Percentiles rank a stretch among this genome's conserved stretches.
These are phyloP conservation scores for Ruellia speciosa DNA, from an alignment of 305 asterid species.

Conservation along the genomic window DNA sequence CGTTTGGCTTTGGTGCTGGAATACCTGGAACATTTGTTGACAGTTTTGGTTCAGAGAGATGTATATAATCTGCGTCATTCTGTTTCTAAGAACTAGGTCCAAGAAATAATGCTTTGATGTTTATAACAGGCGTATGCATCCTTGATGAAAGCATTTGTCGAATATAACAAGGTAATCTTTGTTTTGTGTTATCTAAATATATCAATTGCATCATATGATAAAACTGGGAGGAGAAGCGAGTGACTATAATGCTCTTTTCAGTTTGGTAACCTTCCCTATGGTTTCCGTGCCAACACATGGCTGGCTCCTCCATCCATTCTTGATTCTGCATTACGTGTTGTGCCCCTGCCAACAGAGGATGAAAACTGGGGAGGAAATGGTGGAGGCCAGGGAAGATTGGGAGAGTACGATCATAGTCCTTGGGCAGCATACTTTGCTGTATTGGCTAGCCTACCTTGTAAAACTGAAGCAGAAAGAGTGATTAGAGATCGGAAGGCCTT, in stretches of 20 bases:
- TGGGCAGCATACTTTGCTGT: constrained; percentile 88
- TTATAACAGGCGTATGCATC: constrained; percentile 76
- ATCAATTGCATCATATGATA: constrained; percentile 18
- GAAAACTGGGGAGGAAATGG: constrained; percentile 95
- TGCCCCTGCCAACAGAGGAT: constrained; percentile 77
- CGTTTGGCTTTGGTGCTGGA: background rate
- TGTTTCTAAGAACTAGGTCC: constrained; percentile 3
- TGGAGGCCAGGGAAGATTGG: constrained; percentile 87
- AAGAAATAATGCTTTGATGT: constrained; percentile 17
- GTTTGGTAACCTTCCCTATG: constrained; percentile 99
- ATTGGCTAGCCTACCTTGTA: constrained; percentile 81
- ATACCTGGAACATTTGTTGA: background rate
- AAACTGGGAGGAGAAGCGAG: too few species aligned
- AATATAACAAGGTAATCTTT: constrained; percentile 80
- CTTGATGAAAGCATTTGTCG: constrained; percentile 82
- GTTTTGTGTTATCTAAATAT: constrained; percentile 20
- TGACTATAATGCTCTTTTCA: constrained; percentile 35
- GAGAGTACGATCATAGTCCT: constrained; percentile 72
- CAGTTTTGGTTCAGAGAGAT: background rate
- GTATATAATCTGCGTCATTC: background rate
- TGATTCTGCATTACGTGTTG: constrained; percentile 44
- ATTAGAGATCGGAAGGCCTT: constrained; percentile 94
- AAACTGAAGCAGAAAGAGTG: constrained; percentile 93
- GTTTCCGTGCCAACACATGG: constrained; percentile 98
- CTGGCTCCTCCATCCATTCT: constrained; percentile 68